Conservation (phyloP, 805 yeast genomes). For the Suhomyces faveliae region DNA sequence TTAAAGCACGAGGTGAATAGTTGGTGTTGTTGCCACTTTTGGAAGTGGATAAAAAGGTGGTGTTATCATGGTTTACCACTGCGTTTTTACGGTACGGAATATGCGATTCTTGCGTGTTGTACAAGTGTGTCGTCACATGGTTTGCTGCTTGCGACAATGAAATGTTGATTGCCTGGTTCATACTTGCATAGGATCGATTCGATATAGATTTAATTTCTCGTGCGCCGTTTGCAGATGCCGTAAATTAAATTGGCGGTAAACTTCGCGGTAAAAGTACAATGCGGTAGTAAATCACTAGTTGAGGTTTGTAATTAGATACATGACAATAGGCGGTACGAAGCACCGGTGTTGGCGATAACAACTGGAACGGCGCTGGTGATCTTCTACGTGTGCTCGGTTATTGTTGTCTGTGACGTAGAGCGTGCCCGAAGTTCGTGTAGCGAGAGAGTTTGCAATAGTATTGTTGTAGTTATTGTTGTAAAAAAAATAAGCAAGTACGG, state of each 20-base stretch:
- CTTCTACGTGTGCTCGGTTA: not conserved
- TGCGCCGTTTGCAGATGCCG: not conserved
- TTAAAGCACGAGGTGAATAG: slow-evolving; percentile 74
- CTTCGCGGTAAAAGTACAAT: too few relatives aligned
- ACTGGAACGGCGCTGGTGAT: not conserved
- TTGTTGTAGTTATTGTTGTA: not conserved
- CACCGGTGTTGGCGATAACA: not conserved
- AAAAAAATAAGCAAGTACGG: not conserved
- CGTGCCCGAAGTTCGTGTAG: not conserved
- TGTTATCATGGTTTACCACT: slow-evolving; percentile 47
- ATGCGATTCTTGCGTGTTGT: slow-evolving; percentile 73
- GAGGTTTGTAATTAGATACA: not conserved
- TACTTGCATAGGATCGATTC: slow-evolving; percentile 48
- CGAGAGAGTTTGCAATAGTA: not conserved
- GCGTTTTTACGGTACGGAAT: slow-evolving; percentile 49
- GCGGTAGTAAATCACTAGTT: too few relatives aligned
- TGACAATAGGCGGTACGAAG: not conserved
- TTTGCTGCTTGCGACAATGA: slow-evolving; percentile 73
- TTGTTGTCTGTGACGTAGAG: not conserved
- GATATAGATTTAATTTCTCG: not conserved
- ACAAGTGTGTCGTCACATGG: slow-evolving; percentile 76
- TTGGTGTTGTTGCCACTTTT: slow-evolving; percentile 28
- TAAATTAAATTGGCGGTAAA: not conserved
- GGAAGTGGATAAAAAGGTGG: slow-evolving; percentile 34
- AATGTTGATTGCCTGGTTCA: slow-evolving; percentile 49